These are phyloP conservation scores for Stellera chamaejasme DNA, from an alignment of 345 rosid species.

Conservation along the genomic window DNA sequence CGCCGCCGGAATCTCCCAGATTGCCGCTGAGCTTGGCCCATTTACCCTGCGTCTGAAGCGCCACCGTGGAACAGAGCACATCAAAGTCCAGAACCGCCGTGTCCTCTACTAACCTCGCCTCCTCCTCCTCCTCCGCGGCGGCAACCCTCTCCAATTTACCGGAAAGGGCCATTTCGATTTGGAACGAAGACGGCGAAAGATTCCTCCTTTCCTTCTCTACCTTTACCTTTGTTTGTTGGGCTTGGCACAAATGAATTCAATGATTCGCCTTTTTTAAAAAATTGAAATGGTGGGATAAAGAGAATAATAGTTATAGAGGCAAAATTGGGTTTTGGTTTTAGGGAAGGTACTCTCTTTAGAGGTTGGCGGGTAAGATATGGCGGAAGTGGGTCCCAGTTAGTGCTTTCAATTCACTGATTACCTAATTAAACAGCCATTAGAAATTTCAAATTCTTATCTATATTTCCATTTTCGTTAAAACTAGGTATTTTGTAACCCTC, in stretches of 20 bases:
- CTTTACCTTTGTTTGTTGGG: background rate
- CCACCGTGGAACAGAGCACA: conserved; percentile 82
- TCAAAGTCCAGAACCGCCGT: conserved; percentile 81
- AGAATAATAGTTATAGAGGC: background rate
- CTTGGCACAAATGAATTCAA: background rate
- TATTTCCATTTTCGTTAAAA: too few species aligned
- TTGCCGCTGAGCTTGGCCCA: conserved; percentile 45
- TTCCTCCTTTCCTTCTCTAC: background rate
- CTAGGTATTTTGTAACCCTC: too few species aligned
- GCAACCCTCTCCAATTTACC: conserved; percentile 24
- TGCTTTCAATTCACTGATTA: too few species aligned
- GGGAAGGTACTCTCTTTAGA: too few species aligned
- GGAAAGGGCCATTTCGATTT: conserved; percentile 37
- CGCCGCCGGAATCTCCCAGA: conserved; percentile 17
- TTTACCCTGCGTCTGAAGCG: conserved; percentile 81
- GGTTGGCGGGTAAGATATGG: too few species aligned
- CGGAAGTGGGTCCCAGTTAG: too few species aligned
- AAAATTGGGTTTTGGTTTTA: too few species aligned
- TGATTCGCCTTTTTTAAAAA: too few species aligned
- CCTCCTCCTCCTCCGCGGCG: conserved; percentile 36
- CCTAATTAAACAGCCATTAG: too few species aligned
- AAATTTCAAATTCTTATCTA: too few species aligned
- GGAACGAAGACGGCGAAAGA: background rate
- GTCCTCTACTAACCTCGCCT: conserved; percentile 42
- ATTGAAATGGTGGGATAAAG: background rate